phyloP scores from a whole-genome alignment of 225 moss, liverwort and hornwort genomes.

The Antitrichia curtipendula region DNA sequence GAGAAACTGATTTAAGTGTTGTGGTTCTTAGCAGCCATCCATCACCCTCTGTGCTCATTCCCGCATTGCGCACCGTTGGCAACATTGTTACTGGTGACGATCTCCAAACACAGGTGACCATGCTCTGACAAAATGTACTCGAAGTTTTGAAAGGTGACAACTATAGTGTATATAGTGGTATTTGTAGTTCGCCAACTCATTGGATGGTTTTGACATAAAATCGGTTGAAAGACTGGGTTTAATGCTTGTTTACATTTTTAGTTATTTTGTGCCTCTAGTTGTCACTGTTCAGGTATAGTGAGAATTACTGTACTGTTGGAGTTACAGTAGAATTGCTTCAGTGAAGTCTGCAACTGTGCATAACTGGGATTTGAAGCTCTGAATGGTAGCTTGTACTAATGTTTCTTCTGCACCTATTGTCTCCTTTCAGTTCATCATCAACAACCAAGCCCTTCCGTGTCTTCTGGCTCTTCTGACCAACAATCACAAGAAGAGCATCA shows the following conservation, averaged over 20 bases:
- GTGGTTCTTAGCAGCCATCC: conserved; percentile 64
- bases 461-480: conserved; percentile 76
- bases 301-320: neutral
- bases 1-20: conserved; percentile 18
- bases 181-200: neutral
- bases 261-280: neutral
- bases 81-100: conserved; percentile 5
- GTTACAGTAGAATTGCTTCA: neutral
- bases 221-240: neutral
- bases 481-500: conserved; percentile 96
- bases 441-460: conserved; percentile 85
- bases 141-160: neutral
- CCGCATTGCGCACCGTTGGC: neutral
- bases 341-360: neutral
- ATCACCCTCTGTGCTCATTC: conserved; percentile 91
- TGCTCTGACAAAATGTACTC: neutral
- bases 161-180: neutral
- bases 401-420: neutral
- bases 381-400: neutral
- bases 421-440: conserved; percentile 76
- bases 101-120: neutral
- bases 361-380: neutral
- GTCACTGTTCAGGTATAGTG: neutral
- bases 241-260: neutral
- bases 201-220: neutral